Evolutionary conservation across 2,329 filamentous ascomycete species (phyloP), one percentile per base, ranked within the genome.

Genomic region (Alternaria dauci): DNA sequence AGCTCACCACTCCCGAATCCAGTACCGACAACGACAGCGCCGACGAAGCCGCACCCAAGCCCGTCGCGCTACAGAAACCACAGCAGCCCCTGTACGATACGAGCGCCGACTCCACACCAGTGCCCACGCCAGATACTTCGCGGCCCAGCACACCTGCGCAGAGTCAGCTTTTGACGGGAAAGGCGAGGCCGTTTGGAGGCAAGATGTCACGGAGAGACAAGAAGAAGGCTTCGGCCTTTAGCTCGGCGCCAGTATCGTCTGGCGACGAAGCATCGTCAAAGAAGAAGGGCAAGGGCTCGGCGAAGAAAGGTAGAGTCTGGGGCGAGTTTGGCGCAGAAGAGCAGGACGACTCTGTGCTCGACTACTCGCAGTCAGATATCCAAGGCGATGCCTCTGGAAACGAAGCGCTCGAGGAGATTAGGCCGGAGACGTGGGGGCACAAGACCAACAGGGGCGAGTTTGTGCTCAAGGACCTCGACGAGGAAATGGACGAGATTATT

Each of bases 261-360:
- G 93, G 94, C 1, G 95, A 98, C 70, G 95, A 98, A 71, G 85
- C 84, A 0, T 80, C 86, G 6, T 81, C 84, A 18, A 78, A 78
- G 70, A 84, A 85, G 66, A 89, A 88, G 71, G 79, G 78, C 46
- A 92, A 83, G 26, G 88, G 87, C 67, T 79, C 84, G 12, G 84
- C 82, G 8, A 98, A 98, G 83, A 94, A 93, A 78, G 92, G 92
- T 71, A 88, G 95, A 65, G 93, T 91, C 75, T 99, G 95, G 95
- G 92, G 94, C 73, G 92, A 91, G 5, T 92, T 97, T 75, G 95
- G 95, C 4, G 93, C 92, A 7, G 92, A 94, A 66, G 94, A 96
- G 74, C 91, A 93, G 59, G 87, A 90, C 58, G 88, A 88, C 70
- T 85, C 90, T 16, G 88, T 92, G 60, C 84, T 99, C 34, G 95